Conservation (phyloP, 441 rosid species). For the Pelargonium fulgidum region DNA sequence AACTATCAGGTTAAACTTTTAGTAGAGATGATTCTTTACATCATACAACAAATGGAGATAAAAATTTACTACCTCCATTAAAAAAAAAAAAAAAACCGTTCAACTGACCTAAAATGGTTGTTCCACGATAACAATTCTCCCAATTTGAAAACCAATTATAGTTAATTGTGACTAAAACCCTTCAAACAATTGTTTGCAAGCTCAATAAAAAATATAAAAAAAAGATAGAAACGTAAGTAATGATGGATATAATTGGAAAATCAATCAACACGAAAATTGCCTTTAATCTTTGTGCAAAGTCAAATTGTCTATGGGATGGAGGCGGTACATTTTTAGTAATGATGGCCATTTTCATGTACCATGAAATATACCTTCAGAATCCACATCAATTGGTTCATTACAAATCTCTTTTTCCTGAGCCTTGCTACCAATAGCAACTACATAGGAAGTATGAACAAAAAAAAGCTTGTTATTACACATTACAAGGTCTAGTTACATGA, state of each 20-base stretch:
- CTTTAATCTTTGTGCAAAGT: background rate
- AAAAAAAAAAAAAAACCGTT: background rate
- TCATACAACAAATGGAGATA: background rate
- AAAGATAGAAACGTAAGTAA: background rate
- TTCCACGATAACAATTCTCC: background rate
- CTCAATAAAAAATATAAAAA: background rate
- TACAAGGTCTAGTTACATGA: background rate
- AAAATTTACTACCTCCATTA: background rate
- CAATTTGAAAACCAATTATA: background rate
- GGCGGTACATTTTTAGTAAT: background rate
- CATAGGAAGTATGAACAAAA: background rate
- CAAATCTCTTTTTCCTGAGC: conserved; percentile 3
- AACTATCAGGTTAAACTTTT: no score
- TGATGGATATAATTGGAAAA: conserved; percentile 1
- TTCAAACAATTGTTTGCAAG: background rate
- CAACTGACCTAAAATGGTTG: background rate
- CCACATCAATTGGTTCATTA: conserved; percentile 4
- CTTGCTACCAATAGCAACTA: background rate
- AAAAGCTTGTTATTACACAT: background rate
- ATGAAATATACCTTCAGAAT: conserved; percentile 3
- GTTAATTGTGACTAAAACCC: background rate
- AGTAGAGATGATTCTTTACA: no score
- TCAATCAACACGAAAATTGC: background rate
- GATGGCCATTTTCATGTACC: background rate
- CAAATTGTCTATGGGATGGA: background rate